Conservation (phyloP, 2,329 filamentous ascomycete species). For the Decorospora gaudefroyi region DNA sequence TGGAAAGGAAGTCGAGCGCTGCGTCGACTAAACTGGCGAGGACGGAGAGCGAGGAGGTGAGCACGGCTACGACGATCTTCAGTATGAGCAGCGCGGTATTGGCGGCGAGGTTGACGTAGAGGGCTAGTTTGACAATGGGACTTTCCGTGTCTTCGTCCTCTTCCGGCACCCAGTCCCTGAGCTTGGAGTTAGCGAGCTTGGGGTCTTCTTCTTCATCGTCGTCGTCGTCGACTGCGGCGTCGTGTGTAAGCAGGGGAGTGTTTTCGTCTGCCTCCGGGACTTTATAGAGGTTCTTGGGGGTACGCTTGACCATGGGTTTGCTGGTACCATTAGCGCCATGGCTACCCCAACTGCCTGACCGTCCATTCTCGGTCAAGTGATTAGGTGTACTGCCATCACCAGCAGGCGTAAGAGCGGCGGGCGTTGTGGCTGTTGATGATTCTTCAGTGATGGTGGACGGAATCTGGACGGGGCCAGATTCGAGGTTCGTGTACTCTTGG, state of each 20-base stretch:
- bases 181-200: constrained; percentile 55
- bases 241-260: constrained; percentile 61
- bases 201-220: constrained; percentile 50
- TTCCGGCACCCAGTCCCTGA: constrained; percentile 69
- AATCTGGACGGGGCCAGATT: constrained; percentile 63
- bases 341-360: constrained; percentile 7
- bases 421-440: constrained; percentile 39
- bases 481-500: constrained; percentile 78
- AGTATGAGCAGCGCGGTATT: constrained; percentile 75
- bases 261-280: constrained; percentile 65
- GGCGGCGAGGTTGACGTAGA: constrained; percentile 81
- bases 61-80: constrained; percentile 75
- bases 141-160: constrained; percentile 76
- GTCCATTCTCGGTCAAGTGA: constrained; percentile 19
- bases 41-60: constrained; percentile 81
- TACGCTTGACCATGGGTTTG: constrained; percentile 52
- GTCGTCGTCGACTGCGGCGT: constrained; percentile 49
- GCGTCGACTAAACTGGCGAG: constrained; percentile 80
- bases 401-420: constrained; percentile 20
- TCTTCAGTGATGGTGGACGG: constrained; percentile 80
- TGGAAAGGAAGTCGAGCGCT: constrained; percentile 78
- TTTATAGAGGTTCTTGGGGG: constrained; percentile 84
- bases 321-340: constrained; percentile 31
- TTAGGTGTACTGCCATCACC: constrained; percentile 20
- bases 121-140: constrained; percentile 79